These are phyloP conservation scores for Globisporangium uncinulatum DNA, from an alignment of 352 stramenopile genomes.

Conservation along the genomic window DNA sequence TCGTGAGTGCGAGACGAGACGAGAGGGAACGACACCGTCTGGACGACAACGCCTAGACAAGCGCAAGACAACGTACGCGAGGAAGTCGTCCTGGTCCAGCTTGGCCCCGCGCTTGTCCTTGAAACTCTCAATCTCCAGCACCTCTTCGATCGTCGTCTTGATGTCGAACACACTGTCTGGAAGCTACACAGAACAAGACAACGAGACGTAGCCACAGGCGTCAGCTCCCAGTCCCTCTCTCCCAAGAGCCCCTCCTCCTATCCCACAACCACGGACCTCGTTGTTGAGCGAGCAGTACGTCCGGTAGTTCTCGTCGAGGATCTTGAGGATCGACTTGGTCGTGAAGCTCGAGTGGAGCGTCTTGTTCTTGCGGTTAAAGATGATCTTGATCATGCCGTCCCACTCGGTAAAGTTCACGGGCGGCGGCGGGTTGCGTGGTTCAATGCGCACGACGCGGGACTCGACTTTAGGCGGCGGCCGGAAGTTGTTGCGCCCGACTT, in stretches of 20 bases:
- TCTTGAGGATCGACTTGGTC: slow-evolving; percentile 94
- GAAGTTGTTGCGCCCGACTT: slow-evolving; percentile 99
- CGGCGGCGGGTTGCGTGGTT: slow-evolving; percentile 97
- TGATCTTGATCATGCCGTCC: slow-evolving; percentile 98
- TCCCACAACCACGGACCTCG: slow-evolving; percentile 29
- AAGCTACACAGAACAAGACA: slow-evolving; percentile 25
- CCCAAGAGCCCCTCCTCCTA: not conserved
- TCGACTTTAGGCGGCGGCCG: slow-evolving; percentile 96
- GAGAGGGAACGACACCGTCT: not conserved
- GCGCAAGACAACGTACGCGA: slow-evolving; percentile 55
- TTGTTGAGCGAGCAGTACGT: slow-evolving; percentile 93
- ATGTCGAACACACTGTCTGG: slow-evolving; percentile 80
- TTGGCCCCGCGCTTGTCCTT: slow-evolving; percentile 91
- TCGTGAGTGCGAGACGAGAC: not conserved
- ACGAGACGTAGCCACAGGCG: not conserved
- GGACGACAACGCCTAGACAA: not conserved
- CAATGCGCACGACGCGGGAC: slow-evolving; percentile 95
- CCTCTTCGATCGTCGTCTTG: slow-evolving; percentile 92
- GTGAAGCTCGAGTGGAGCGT: slow-evolving; percentile 95
- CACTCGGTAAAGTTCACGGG: slow-evolving; percentile 99
- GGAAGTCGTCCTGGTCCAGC: slow-evolving; percentile 98
- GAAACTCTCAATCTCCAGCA: slow-evolving; percentile 88
- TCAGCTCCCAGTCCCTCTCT: not conserved
- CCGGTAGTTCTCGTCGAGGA: slow-evolving; percentile 96
- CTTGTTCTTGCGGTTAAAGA: slow-evolving; percentile 99